Evolutionary conservation across 768 basidiomycete species (phyloP).

Genomic region (Hortiboletus flavorubellus): DNA sequence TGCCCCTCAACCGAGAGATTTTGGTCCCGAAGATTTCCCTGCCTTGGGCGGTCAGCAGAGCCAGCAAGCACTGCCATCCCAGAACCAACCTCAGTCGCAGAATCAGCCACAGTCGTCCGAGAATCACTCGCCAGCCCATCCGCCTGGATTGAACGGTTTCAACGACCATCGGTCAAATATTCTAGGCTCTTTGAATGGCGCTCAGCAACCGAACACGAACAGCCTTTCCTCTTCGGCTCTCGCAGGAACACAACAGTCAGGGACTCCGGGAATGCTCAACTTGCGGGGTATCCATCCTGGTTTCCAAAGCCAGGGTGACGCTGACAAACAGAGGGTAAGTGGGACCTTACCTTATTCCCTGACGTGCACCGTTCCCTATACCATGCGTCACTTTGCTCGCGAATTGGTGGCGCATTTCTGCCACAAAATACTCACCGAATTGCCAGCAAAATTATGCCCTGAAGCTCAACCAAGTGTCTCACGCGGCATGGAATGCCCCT

Average conservation of each 20-base stretch:
- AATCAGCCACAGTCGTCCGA: constrained; percentile 33
- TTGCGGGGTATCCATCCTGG: constrained; percentile 39
- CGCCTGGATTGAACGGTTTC: constrained; percentile 78
- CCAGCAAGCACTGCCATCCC: constrained; percentile 25
- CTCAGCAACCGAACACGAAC: constrained; percentile 22
- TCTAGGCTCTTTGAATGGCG: constrained; percentile 45
- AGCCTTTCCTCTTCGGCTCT: constrained; percentile 27
- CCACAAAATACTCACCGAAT: constrained; percentile 6
- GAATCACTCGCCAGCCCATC: constrained; percentile 42
- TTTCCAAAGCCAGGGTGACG: constrained; percentile 57
- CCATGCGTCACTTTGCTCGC: neutral
- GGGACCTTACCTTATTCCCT: neutral
- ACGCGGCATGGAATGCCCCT: constrained; percentile 64
- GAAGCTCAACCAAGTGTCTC: constrained; percentile 61
- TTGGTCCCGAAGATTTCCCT: constrained; percentile 89
- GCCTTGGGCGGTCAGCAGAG: constrained; percentile 69
- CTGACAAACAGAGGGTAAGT: constrained; percentile 69
- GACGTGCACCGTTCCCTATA: constrained; percentile 2
- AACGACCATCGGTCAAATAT: constrained; percentile 51
- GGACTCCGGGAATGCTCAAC: constrained; percentile 69
- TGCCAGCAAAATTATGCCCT: constrained; percentile 55
- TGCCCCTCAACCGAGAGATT: constrained; percentile 33
- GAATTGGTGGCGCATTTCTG: neutral
- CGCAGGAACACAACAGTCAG: constrained; percentile 45
- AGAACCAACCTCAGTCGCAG: constrained; percentile 29